These are phyloP conservation scores for Curvularia lunata DNA, from an alignment of 2,329 filamentous ascomycete genomes.

Conservation along the genomic window DNA sequence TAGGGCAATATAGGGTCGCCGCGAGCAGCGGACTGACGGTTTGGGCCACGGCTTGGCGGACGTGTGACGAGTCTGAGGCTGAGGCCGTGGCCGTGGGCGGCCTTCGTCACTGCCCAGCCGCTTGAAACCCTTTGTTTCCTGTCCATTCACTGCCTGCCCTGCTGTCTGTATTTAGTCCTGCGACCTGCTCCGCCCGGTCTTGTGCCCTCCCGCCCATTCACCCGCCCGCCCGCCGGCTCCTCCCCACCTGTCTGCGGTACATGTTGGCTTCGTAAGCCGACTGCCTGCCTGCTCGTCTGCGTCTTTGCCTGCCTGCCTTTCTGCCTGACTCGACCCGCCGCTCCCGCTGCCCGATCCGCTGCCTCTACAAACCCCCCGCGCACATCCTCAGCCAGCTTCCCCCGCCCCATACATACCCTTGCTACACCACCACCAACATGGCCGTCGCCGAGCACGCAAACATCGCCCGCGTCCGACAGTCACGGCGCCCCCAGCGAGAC, in stretches of 20 bases:
- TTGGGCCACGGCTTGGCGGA: slow-evolving; percentile 5
- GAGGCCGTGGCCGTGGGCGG: slow-evolving; percentile 3
- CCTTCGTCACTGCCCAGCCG: slow-evolving; percentile 12
- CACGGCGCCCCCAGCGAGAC: slow-evolving; percentile 42
- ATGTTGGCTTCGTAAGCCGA: background rate
- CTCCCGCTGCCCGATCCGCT: slow-evolving; percentile 8
- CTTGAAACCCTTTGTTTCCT: slow-evolving; percentile 6
- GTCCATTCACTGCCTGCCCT: background rate
- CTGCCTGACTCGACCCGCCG: slow-evolving; percentile 19
- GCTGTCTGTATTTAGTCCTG: background rate
- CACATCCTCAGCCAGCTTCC: background rate
- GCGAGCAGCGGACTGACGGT: background rate
- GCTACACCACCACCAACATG: background rate
- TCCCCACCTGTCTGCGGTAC: background rate
- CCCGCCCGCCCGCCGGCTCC: no score
- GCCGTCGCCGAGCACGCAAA: slow-evolving; percentile 18
- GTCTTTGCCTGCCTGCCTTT: background rate
- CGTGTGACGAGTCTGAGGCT: slow-evolving; percentile 5
- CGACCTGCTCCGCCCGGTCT: background rate
- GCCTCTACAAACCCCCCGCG: background rate
- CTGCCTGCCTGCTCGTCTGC: background rate
- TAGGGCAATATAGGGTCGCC: slow-evolving; percentile 3
- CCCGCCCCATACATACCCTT: background rate
- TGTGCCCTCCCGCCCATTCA: background rate
- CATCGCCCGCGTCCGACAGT: slow-evolving; percentile 11